Evolutionary conservation across 768 basidiomycete genomes (phyloP), one percentile per base, ranked within the genome.

Genomic region (Tremella yokohamensis): DNA sequence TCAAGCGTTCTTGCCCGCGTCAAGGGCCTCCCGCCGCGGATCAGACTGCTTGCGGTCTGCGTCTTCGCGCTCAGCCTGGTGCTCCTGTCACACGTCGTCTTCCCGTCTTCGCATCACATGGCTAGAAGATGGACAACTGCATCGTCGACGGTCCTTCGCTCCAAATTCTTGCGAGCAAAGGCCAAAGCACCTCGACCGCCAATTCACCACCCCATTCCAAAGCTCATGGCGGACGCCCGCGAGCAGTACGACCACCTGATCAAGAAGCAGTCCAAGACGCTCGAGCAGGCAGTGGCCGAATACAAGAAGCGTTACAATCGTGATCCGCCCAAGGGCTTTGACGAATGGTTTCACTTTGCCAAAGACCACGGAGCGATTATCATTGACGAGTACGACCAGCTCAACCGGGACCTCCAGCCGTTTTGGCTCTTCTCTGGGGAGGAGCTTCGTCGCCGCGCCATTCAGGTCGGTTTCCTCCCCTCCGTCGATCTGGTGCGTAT

Each of bases 401-500:
- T 94, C n/a, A 70, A 83, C 34, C 80, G 82, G 52, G 94, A 98
- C 72, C 77, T 99, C 50, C 83, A 81, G 20, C 92, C 93, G 0
- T 98, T 92, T 75, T 90, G 87, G 85, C 75, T 81, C 8, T 70
- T 96, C 38, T 79, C 82, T 7, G 87, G 88, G 0, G 82, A 80
- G 55, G 89, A 94, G 72, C 69, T 96, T 38, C 79, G 89, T 62
- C 76, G 82, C 58, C 79, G 90, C 37, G 61, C 62, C 60, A 61
- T 74, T 26, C 68, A 90, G 83, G 86, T 86, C 53, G 89, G 87
- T 0, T 79, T 82, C 34, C 73, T 97, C 20, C 90, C 92, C 1
- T 89, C 86, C 3, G 86, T 96, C 2, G 88, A 93, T 74, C 73
- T 94, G 29, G 86, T 97, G n/a, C 82, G 87, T n/a, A 79, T 97